Conservation (phyloP, 257 asterid species). For the Linaria vulgaris region DNA sequence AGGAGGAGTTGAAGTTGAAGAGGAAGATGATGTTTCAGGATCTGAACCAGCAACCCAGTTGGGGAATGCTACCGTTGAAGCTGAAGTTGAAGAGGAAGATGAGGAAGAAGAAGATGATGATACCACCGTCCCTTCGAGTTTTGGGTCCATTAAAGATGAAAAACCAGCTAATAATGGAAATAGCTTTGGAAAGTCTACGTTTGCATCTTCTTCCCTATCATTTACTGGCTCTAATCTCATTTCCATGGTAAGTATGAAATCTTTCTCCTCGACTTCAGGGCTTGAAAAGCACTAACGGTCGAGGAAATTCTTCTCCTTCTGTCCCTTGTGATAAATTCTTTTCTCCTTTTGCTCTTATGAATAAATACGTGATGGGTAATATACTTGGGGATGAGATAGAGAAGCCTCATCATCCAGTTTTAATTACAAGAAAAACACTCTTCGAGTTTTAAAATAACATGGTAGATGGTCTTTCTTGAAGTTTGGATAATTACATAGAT, state of each 20-base stretch:
- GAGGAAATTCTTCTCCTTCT: neutral
- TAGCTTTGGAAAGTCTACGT: constrained; percentile 65
- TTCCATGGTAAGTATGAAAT: constrained; percentile 48
- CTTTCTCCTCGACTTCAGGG: neutral
- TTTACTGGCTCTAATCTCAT: constrained; percentile 48
- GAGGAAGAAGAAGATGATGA: constrained; percentile 62
- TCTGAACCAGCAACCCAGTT: constrained; percentile 37
- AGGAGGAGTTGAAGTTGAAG: constrained; percentile 42
- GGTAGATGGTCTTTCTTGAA: no score
- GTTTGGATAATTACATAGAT: no score
- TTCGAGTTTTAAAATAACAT: no score
- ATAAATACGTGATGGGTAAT: neutral
- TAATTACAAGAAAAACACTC: no score
- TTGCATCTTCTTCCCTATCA: constrained; percentile 78
- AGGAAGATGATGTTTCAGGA: constrained; percentile 38
- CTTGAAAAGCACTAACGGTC: neutral
- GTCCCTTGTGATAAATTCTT: no score
- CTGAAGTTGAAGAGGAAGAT: constrained; percentile 50
- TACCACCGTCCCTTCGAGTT: constrained; percentile 62
- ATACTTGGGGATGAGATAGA: no score
- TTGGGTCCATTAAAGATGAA: constrained; percentile 62
- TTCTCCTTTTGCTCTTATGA: neutral
- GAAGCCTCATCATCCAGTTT: no score
- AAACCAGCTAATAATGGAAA: constrained; percentile 36
- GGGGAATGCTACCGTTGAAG: constrained; percentile 36